Conservation (phyloP, 2,329 filamentous ascomycete genomes). For the Calonectria montana region DNA sequence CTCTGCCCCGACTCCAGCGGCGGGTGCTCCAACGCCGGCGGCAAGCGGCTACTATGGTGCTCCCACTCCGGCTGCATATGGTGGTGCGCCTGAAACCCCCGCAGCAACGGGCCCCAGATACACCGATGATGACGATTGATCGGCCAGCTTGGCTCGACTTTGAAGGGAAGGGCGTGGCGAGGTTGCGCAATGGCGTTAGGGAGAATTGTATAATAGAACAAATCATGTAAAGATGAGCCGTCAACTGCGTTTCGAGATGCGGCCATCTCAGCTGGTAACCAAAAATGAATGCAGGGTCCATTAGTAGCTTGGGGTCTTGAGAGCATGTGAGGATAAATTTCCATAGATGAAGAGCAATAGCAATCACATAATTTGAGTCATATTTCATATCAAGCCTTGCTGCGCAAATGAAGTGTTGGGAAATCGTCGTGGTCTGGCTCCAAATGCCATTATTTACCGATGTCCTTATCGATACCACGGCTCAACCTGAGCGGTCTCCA, state of each 20-base stretch:
- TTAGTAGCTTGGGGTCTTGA: neutral
- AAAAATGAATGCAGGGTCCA: constrained; percentile 1
- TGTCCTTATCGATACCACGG: neutral
- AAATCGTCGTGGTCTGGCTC: no score
- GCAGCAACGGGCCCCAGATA: constrained; percentile 68
- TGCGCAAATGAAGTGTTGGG: neutral
- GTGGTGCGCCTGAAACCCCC: constrained; percentile 68
- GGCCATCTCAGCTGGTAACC: neutral
- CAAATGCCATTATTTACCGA: neutral
- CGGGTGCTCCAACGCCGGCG: constrained; percentile 76
- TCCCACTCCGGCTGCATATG: constrained; percentile 73
- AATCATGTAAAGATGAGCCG: neutral
- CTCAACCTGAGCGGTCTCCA: neutral
- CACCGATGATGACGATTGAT: constrained; percentile 60
- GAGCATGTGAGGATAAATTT: neutral
- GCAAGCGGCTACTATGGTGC: constrained; percentile 69
- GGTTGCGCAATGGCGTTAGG: constrained; percentile 11
- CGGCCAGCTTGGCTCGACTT: constrained; percentile 2
- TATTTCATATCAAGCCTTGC: neutral
- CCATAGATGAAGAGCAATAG: neutral
- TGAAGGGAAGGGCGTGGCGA: neutral
- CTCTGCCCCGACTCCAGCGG: constrained; percentile 74
- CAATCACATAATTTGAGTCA: constrained; percentile 2
- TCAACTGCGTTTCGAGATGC: neutral
- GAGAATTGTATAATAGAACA: constrained; percentile 21